phyloP scores from a whole-genome alignment of 139 green algal species.

The Ettlia oleoabundans region DNA sequence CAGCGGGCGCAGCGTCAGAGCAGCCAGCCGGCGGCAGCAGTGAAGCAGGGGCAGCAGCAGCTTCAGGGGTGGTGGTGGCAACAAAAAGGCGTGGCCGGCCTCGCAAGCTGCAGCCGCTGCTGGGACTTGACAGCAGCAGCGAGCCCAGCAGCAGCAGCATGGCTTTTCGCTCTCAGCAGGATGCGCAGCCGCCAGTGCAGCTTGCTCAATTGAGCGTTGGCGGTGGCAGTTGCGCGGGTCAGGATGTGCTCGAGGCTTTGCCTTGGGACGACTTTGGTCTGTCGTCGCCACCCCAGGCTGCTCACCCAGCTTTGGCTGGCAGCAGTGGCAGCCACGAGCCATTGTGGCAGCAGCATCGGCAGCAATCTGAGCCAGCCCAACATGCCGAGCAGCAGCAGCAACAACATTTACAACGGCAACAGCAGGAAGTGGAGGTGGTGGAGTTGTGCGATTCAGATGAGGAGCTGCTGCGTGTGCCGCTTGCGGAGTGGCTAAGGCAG shows the following conservation, averaged over 20 bases:
- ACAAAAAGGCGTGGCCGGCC: slow-evolving; percentile 4
- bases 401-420: not conserved
- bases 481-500: slow-evolving; percentile 2
- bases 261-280: slow-evolving; percentile 24
- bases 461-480: slow-evolving; percentile 1
- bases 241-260: not conserved
- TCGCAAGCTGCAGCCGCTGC: slow-evolving; percentile 14
- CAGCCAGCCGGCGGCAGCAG: not conserved
- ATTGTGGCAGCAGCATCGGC: too few species aligned
- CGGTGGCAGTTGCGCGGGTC: not conserved
- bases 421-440: not conserved
- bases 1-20: not conserved
- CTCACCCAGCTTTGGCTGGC: not conserved
- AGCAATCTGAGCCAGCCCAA: not conserved
- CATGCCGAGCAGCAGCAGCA: not conserved
- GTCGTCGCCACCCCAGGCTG: not conserved
- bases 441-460: slow-evolving; percentile 9
- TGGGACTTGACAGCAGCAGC: not conserved
- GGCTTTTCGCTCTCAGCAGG: not conserved
- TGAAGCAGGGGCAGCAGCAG: not conserved
- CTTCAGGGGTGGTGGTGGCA: not conserved
- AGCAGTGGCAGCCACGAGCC: too few species aligned
- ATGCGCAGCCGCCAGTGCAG: not conserved
- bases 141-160: slow-evolving; percentile 9
- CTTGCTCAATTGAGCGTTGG: not conserved